These are phyloP conservation scores for Solanum bulbocastanum DNA, from an alignment of 257 asterid species.

Conservation along the genomic window DNA sequence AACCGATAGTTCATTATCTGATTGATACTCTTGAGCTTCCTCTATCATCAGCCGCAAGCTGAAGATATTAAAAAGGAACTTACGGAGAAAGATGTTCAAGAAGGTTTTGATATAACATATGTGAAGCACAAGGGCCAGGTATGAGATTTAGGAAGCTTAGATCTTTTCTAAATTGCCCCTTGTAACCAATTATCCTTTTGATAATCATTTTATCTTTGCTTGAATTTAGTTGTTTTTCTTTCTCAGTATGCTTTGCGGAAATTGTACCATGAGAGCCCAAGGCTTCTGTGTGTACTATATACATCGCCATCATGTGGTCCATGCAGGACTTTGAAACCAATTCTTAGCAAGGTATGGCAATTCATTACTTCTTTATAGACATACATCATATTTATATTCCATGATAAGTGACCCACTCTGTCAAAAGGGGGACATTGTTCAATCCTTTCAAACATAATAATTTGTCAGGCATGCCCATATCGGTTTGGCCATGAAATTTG, in stretches of 20 bases:
- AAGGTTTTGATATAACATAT: conserved; percentile 68
- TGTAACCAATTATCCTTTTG: neutral
- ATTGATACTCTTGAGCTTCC: neutral
- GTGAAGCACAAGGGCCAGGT: conserved; percentile 97
- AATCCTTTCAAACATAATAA: neutral
- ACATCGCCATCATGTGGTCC: conserved; percentile 97
- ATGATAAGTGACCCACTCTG: neutral
- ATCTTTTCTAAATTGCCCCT: neutral
- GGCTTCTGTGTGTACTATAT: conserved; percentile 72
- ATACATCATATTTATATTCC: neutral
- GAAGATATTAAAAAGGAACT: conserved; percentile 89
- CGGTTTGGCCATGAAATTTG: neutral
- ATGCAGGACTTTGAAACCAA: conserved; percentile 95
- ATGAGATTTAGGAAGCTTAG: neutral
- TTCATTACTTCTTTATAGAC: neutral
- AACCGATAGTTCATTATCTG: neutral
- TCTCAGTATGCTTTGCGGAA: conserved; percentile 91
- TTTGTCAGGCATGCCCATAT: neutral
- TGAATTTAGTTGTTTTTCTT: neutral
- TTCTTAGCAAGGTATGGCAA: conserved; percentile 73
- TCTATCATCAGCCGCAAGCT: conserved; percentile 45
- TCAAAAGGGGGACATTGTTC: neutral
- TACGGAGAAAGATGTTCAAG: conserved; percentile 73
- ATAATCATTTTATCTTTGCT: neutral
- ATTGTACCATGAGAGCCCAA: conserved; percentile 89